These are phyloP conservation scores for Trematosphaeria pertusa DNA, from an alignment of 2,329 filamentous ascomycete genomes.

Conservation along the genomic window DNA sequence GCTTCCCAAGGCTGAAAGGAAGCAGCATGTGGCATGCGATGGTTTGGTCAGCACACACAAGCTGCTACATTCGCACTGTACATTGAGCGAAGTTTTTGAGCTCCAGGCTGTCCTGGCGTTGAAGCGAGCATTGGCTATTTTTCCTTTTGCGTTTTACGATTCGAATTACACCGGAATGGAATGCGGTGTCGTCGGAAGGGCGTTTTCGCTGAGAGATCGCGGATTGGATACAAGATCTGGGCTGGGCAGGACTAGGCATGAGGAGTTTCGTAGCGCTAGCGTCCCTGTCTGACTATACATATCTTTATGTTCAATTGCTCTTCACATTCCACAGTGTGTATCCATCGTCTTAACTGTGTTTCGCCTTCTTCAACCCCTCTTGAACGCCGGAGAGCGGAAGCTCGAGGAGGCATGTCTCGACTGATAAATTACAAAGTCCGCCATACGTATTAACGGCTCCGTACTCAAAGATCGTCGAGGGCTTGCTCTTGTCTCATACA, in stretches of 20 bases:
- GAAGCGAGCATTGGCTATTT: slow-evolving; percentile 7
- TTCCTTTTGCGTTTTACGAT: background rate
- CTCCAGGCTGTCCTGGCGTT: slow-evolving; percentile 6
- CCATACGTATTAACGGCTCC: slow-evolving; percentile 38
- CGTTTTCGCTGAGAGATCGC: no score
- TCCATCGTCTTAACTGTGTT: no score
- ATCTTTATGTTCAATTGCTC: background rate
- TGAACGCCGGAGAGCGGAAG: no score
- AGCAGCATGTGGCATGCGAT: no score
- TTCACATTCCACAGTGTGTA: background rate
- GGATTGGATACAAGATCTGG: no score
- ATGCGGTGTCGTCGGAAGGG: background rate
- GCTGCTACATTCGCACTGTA: no score
- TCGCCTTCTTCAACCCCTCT: no score
- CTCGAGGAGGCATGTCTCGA: slow-evolving; percentile 41
- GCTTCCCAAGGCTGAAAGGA: background rate
- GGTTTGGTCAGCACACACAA: no score
- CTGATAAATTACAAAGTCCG: slow-evolving; percentile 49
- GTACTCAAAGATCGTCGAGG: slow-evolving; percentile 51
- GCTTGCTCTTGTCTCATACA: slow-evolving; percentile 49
- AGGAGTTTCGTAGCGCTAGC: no score
- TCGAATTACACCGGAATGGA: background rate
- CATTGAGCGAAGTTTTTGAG: background rate
- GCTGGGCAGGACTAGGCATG: no score
- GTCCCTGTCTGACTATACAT: background rate